Conservation (phyloP, 176 grass and related monocot species). For the Neostapfia colusana region DNA sequence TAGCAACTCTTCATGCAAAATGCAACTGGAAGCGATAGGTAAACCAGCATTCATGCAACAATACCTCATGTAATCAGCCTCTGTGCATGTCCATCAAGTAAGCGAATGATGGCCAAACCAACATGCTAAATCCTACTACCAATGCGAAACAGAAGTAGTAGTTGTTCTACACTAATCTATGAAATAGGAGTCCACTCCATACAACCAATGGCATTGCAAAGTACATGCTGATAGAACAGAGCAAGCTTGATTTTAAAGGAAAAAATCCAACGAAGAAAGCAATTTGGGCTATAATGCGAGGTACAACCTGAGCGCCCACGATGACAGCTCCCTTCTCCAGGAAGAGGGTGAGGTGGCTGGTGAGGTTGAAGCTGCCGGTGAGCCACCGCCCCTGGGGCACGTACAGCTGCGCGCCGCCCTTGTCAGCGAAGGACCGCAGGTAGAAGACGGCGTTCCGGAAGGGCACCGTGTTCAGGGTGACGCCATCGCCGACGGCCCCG, state of each 20-base stretch:
- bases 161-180: not conserved
- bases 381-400: conserved; percentile 86
- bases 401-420: conserved; percentile 91
- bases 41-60: conserved; percentile 25
- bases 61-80: conserved; percentile 9
- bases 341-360: conserved; percentile 87
- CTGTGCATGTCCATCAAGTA: not conserved
- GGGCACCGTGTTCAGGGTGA: conserved; percentile 68
- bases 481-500: conserved; percentile 79
- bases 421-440: conserved; percentile 80
- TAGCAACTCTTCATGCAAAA: conserved; percentile 7
- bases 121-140: conserved; percentile 23
- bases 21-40: conserved; percentile 23
- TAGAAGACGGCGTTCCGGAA: conserved; percentile 98
- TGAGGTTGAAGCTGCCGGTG: too few relatives aligned
- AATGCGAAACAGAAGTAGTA: not conserved
- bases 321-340: conserved; percentile 75
- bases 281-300: not conserved
- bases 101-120: conserved; percentile 26
- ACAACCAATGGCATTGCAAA: conserved; percentile 12
- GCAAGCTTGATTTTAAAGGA: not conserved
- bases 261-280: not conserved
- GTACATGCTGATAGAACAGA: conserved; percentile 17
- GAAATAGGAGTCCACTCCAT: conserved; percentile 16
- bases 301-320: conserved; percentile 62